Percentiles rank a stretch among this genome's conserved stretches.
Evolutionary conservation across 768 basidiomycete species (phyloP).

Genomic region (Mycena vulgaris): DNA sequence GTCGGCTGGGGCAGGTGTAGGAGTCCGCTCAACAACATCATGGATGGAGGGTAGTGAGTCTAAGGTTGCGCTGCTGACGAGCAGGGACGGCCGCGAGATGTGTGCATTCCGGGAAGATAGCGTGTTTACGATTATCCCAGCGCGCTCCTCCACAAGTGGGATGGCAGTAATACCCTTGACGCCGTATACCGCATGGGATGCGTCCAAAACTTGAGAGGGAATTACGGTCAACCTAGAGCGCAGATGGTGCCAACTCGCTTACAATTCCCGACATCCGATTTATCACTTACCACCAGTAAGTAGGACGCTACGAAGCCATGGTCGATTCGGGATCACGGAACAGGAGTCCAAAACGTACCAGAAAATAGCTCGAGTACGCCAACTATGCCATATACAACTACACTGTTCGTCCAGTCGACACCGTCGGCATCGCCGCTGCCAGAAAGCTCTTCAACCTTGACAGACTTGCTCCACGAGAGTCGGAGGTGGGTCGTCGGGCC

Average conservation of each 20-base stretch:
- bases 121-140: conserved; percentile 65
- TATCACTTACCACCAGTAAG: conserved; percentile 79
- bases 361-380: conserved; percentile 82
- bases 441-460: conserved; percentile 67
- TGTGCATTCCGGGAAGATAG: conserved; percentile 67
- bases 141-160: conserved; percentile 78
- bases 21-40: conserved; percentile 30
- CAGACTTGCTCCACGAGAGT: conserved; percentile 73
- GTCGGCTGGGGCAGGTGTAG: conserved; percentile 23
- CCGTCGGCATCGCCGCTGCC: conserved; percentile 49
- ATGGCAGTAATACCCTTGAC: conserved; percentile 81
- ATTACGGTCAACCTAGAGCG: conserved; percentile 20
- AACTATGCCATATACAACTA: conserved; percentile 82
- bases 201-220: conserved; percentile 72
- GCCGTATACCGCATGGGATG: conserved; percentile 71
- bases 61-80: conserved; percentile 49
- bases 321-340: conserved; percentile 29
- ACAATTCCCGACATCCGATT: conserved; percentile 77
- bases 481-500: conserved; percentile 60
- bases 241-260: conserved; percentile 48
- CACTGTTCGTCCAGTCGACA: conserved; percentile 69
- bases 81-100: conserved; percentile 62
- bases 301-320: conserved; percentile 70
- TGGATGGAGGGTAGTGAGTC: conserved; percentile 30
- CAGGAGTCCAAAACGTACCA: conserved; percentile 59